Conservation (phyloP, 805 yeast species). For the Wickerhamiella domercqiae region DNA sequence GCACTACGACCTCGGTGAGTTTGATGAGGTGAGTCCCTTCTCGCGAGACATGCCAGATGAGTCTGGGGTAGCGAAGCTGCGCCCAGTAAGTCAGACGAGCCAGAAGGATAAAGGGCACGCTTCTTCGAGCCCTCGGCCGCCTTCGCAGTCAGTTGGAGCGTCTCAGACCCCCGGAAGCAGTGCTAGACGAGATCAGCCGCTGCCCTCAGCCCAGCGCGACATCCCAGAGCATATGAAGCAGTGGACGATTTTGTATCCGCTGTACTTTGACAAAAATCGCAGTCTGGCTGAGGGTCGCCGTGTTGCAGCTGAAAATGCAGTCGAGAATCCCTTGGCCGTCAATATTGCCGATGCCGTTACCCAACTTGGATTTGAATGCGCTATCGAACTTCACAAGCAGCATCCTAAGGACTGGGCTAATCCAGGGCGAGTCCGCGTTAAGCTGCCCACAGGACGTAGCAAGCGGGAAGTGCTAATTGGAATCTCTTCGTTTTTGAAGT, state of each 20-base stretch:
- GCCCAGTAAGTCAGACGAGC: slow-evolving; percentile 5
- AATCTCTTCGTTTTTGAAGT: slow-evolving; percentile 44
- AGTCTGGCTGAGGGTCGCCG: slow-evolving; percentile 74
- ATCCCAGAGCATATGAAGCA: slow-evolving; percentile 42
- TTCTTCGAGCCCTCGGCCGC: slow-evolving; percentile 42
- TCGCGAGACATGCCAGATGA: slow-evolving; percentile 20
- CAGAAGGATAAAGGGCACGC: too few relatives aligned
- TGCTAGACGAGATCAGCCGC: slow-evolving; percentile 12
- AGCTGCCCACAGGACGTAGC: slow-evolving; percentile 30
- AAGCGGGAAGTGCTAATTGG: slow-evolving; percentile 53
- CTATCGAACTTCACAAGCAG: slow-evolving; percentile 48
- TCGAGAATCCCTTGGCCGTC: slow-evolving; percentile 76
- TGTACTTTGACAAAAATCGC: slow-evolving; percentile 73
- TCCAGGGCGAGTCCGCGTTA: slow-evolving; percentile 85
- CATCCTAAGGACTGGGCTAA: slow-evolving; percentile 97
- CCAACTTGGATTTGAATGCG: slow-evolving; percentile 24
- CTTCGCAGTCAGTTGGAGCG: not conserved
- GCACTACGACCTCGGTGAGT: slow-evolving; percentile 88
- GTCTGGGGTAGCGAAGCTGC: slow-evolving; percentile 13
- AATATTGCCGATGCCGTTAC: slow-evolving; percentile 58
- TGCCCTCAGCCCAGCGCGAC: slow-evolving; percentile 27
- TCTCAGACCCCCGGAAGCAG: not conserved
- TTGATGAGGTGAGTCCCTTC: slow-evolving; percentile 41
- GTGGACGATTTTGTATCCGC: slow-evolving; percentile 73
- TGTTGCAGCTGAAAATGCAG: slow-evolving; percentile 51